Evolutionary conservation across 108 stramenopile genomes (phyloP).

Genomic region (Skeletonema menzelii): DNA sequence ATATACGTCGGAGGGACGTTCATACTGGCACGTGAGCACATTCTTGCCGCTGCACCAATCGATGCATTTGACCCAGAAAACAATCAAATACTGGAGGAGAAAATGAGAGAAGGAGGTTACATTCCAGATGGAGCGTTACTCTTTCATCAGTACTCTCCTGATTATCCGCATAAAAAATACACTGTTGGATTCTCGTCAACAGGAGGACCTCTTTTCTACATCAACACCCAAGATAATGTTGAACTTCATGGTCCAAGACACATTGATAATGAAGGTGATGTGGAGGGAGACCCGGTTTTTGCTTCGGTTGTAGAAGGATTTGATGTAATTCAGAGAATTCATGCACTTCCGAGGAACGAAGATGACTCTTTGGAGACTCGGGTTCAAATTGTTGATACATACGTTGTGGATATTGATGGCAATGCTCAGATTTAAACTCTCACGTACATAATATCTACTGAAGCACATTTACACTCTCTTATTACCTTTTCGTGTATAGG

Average conservation of each 20-base stretch:
- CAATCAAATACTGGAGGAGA: slow-evolving; percentile 13
- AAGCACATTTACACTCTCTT: background rate
- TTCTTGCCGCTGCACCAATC: slow-evolving; percentile 19
- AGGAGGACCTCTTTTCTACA: slow-evolving; percentile 82
- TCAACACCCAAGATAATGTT: slow-evolving; percentile 87
- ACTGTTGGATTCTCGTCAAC: slow-evolving; percentile 81
- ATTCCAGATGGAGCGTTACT: slow-evolving; percentile 31
- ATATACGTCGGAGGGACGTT: slow-evolving; percentile 50
- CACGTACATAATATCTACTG: background rate
- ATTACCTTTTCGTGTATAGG: too few relatives aligned
- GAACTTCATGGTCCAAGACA: slow-evolving; percentile 58
- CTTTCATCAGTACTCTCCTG: slow-evolving; percentile 64
- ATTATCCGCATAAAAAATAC: slow-evolving; percentile 71
- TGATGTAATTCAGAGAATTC: slow-evolving; percentile 57
- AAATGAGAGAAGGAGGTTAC: slow-evolving; percentile 20
- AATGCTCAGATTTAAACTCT: background rate
- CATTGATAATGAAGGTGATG: slow-evolving; percentile 3
- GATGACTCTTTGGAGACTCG: slow-evolving; percentile 11
- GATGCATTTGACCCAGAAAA: slow-evolving; percentile 24
- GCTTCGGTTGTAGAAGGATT: slow-evolving; percentile 67
- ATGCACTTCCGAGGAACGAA: slow-evolving; percentile 7
- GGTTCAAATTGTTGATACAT: slow-evolving; percentile 20
- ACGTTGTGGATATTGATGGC: slow-evolving; percentile 1
- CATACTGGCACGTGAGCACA: slow-evolving; percentile 12
- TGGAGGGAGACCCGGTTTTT: slow-evolving; percentile 72